Percentiles rank a stretch among this genome's conserved stretches.
phyloP scores from a whole-genome alignment of 805 yeast genomes.

The Lipomyces orientalis region DNA sequence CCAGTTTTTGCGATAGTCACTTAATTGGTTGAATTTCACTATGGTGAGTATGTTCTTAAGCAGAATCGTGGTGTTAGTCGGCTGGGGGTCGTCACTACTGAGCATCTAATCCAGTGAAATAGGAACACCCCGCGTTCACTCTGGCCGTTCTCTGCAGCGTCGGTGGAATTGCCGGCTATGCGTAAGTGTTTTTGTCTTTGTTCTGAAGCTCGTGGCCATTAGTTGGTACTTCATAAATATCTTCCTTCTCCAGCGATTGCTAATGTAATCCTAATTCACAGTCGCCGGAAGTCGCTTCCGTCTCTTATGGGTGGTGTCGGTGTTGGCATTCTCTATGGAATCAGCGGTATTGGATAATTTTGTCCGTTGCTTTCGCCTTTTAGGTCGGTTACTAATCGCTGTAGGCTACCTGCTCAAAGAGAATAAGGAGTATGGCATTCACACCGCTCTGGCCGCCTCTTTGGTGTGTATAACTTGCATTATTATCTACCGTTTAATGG shows the following conservation, averaged over 20 bases:
- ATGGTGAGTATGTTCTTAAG: not conserved
- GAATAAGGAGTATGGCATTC: slow-evolving; percentile 81
- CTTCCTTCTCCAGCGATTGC: not conserved
- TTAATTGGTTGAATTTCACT: not conserved
- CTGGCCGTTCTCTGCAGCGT: slow-evolving; percentile 69
- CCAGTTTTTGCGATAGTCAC: too few relatives aligned
- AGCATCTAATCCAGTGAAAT: not conserved
- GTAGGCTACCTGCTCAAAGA: slow-evolving; percentile 71
- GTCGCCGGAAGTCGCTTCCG: slow-evolving; percentile 73
- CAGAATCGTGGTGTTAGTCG: not conserved
- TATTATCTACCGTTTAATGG: not conserved
- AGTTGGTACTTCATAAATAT: not conserved
- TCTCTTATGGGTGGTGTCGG: slow-evolving; percentile 77
- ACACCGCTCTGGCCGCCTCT: slow-evolving; percentile 77
- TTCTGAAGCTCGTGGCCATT: not conserved
- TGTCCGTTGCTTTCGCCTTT: slow-evolving; percentile 46
- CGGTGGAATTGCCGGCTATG: slow-evolving; percentile 75
- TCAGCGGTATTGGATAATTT: slow-evolving; percentile 51
- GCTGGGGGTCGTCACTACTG: not conserved
- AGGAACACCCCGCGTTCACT: slow-evolving; percentile 81
- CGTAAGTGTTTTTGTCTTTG: slow-evolving; percentile 45
- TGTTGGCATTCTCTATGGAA: slow-evolving; percentile 48
- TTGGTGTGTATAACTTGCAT: slow-evolving; percentile 44
- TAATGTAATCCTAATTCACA: slow-evolving; percentile 26
- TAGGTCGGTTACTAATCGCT: not conserved